Evolutionary conservation across 2,329 filamentous ascomycete species (phyloP).

Genomic region (Ophiostoma montium): DNA sequence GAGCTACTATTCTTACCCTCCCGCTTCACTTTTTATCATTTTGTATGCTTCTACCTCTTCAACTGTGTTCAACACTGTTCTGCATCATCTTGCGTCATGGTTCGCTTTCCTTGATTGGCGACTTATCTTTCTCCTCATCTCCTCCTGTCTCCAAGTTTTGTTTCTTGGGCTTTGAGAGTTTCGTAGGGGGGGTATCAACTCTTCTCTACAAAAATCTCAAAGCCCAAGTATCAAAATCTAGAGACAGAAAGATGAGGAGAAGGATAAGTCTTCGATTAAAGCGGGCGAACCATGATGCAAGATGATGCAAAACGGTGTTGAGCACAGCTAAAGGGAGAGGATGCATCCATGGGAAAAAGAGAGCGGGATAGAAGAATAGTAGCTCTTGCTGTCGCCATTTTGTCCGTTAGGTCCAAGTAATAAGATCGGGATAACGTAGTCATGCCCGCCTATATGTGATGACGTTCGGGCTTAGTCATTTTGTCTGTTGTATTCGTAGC

Average conservation of each 20-base stretch:
- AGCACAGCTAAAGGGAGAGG: background rate
- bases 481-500: no score
- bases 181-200: constrained; percentile 6
- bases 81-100: background rate
- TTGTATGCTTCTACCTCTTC: background rate
- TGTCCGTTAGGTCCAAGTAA: constrained; percentile 26
- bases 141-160: background rate
- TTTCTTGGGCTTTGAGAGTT: constrained; percentile 14
- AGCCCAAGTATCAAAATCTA: constrained; percentile 8
- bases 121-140: background rate
- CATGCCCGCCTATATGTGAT: background rate
- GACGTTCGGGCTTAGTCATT: background rate
- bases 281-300: no score
- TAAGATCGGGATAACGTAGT: background rate
- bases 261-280: no score
- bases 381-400: constrained; percentile 33
- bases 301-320: background rate
- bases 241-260: no score
- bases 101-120: background rate
- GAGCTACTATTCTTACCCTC: background rate
- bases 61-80: no score
- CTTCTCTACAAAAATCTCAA: constrained; percentile 12
- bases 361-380: background rate
- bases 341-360: background rate
- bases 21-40: no score